Percentiles rank a stretch among this genome's conserved stretches.
Evolutionary conservation across 2,329 filamentous ascomycete genomes (phyloP).

Genomic region (Diaporthe citrichinensis): DNA sequence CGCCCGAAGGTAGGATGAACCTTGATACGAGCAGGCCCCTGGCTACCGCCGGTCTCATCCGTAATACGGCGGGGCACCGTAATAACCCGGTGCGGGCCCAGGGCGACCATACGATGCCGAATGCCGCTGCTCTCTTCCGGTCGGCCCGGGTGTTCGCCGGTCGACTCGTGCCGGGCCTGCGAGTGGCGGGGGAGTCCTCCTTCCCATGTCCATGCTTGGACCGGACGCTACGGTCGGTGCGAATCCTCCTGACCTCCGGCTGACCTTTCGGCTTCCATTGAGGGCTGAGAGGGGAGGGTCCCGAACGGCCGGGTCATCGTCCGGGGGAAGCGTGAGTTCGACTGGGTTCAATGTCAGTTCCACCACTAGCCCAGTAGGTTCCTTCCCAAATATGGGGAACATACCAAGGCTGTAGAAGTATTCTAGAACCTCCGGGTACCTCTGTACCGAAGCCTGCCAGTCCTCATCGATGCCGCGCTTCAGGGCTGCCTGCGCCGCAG

Average conservation of each 20-base stretch:
- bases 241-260: slow-evolving; percentile 55
- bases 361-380: not conserved
- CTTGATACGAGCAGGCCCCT: too few species aligned
- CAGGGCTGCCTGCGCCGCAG: slow-evolving; percentile 74
- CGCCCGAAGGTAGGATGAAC: too few species aligned
- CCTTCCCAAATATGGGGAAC: not conserved
- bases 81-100: slow-evolving; percentile 46
- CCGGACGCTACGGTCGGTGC: slow-evolving; percentile 56
- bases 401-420: slow-evolving; percentile 77
- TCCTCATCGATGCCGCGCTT: slow-evolving; percentile 84
- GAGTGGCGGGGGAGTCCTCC: slow-evolving; percentile 54
- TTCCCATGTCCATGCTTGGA: slow-evolving; percentile 52
- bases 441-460: slow-evolving; percentile 81
- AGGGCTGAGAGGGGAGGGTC: slow-evolving; percentile 72
- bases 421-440: slow-evolving; percentile 85
- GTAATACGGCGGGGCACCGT: slow-evolving; percentile 29
- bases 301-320: slow-evolving; percentile 71
- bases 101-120: slow-evolving; percentile 42
- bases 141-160: slow-evolving; percentile 56
- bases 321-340: slow-evolving; percentile 73
- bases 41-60: not conserved
- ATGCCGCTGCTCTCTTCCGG: slow-evolving; percentile 45
- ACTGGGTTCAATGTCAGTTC: slow-evolving; percentile 54
- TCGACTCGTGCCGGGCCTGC: slow-evolving; percentile 50
- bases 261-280: slow-evolving; percentile 62